Evolutionary conservation across 441 rosid species (phyloP), one percentile per base, ranked within the genome.

Genomic region (Isatis lusitanica): DNA sequence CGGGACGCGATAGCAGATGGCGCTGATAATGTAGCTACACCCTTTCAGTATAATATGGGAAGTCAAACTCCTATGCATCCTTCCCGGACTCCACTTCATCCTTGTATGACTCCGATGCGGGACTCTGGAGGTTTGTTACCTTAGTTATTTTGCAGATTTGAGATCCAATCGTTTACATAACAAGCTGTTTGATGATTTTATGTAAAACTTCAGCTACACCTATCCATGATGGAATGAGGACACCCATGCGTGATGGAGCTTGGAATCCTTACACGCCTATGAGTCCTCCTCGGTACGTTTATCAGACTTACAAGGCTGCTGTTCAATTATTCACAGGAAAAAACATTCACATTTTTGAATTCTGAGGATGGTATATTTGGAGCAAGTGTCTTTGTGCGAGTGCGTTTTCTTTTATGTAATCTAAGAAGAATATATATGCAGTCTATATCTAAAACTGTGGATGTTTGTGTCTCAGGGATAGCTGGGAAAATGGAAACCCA

Each of bases 191-290:
- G 68, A 44, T 26, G 9, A 26, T 4, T 62, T 16, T 62, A 43
- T 62, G 39, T n/a, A 26, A 61, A 48, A 28, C 58, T 85, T 75
- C 87, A 95, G 99, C 97, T 64, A 93, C 97, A 21, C 99, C 97
- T 2, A 90, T 88, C 73, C 97, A 93, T 77, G 97, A 91, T 84
- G 99, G 99, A 74, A 93, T 95, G 97, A 86, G 98, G 61, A 91
- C 97, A 18, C 98, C 97, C 10, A 93, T 91, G 99, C 94, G 90
- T 72, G 97, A 93, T 75, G 84, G 95, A 69, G 98, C 98, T 42
- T 93, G 99, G 99, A 94, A 93, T 85, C 98, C 99, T 71, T 90
- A 86, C 83, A 74, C 96, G 36, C 97, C 96, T 11, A 93, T 93
- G 97, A 93, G 98, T 83, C 98, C 99, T 73, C 91, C 90, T 10